A percentile compares a stretch with the other conserved stretches of the same genome.
These are phyloP conservation scores for Piper longum DNA, from an alignment of 164 flowering plant species.

Conservation along the genomic window DNA sequence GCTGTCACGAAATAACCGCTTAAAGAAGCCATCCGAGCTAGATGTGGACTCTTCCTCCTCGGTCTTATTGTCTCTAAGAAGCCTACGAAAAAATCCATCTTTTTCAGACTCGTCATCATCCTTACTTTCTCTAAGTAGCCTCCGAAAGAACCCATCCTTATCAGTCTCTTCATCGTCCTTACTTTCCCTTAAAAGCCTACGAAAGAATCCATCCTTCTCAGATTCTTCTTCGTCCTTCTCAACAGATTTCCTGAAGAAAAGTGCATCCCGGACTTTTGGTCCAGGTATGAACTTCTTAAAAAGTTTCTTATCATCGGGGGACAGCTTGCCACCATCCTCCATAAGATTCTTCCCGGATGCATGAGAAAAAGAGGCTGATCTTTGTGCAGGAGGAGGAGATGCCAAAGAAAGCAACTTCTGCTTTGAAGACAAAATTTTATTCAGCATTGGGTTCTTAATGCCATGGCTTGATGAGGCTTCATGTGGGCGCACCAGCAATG, in stretches of 20 bases:
- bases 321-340: conserved; percentile 34
- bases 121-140: conserved; percentile 13
- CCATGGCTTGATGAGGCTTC: conserved; percentile 35
- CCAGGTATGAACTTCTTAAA: conserved; percentile 29
- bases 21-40: conserved; percentile 79
- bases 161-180: conserved; percentile 31
- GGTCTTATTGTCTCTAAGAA: conserved; percentile 23
- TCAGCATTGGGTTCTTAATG: conserved; percentile 71
- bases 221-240: conserved; percentile 22
- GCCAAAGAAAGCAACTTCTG: conserved; percentile 56
- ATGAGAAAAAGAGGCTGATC: conserved; percentile 43
- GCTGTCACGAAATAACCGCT: conserved; percentile 74
- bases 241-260: conserved; percentile 22
- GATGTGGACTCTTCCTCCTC: conserved; percentile 33
- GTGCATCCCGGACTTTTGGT: conserved; percentile 22
- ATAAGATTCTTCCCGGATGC: conserved; percentile 30
- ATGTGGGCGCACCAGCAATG: conserved; percentile 48
- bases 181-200: conserved; percentile 14
- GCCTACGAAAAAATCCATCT: conserved; percentile 34
- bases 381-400: conserved; percentile 57
- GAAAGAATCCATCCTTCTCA: conserved; percentile 37
- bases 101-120: conserved; percentile 35
- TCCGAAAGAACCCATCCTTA: conserved; percentile 35
- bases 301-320: conserved; percentile 51
- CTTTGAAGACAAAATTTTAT: conserved; percentile 64